Evolutionary conservation across 257 asterid genomes (phyloP).

Genomic region (Scutellaria barbata): DNA sequence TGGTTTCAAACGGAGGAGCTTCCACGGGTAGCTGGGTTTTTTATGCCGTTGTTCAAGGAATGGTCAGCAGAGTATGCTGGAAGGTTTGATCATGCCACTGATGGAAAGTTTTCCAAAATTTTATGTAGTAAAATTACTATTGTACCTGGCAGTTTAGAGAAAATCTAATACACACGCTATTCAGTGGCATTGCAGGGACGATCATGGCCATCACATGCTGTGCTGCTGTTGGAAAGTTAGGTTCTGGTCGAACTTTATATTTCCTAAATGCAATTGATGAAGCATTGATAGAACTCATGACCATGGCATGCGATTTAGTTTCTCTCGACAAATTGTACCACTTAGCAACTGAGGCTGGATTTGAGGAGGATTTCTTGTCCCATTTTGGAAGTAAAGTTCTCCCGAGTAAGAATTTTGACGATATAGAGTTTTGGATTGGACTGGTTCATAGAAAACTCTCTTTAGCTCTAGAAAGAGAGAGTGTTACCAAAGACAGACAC

Average conservation of each 20-base stretch:
- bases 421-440: slow-evolving; percentile 77
- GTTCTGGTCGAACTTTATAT: slow-evolving; percentile 49
- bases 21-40: slow-evolving; percentile 58
- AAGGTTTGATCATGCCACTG: slow-evolving; percentile 50
- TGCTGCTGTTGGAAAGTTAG: slow-evolving; percentile 62
- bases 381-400: slow-evolving; percentile 73
- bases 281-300: slow-evolving; percentile 64
- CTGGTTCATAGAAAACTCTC: slow-evolving; percentile 68
- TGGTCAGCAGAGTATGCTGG: slow-evolving; percentile 89
- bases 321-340: slow-evolving; percentile 64
- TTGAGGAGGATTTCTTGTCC: slow-evolving; percentile 65
- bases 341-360: slow-evolving; percentile 82
- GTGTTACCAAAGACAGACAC: slow-evolving; percentile 53
- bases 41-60: slow-evolving; percentile 76
- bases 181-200: slow-evolving; percentile 93
- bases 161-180: slow-evolving; percentile 42
- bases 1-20: slow-evolving; percentile 76
- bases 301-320: slow-evolving; percentile 51
- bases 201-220: slow-evolving; percentile 73
- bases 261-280: slow-evolving; percentile 46
- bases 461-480: slow-evolving; percentile 68
- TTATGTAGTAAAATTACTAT: too few species aligned
- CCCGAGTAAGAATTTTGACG: slow-evolving; percentile 60
- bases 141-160: slow-evolving; percentile 24
- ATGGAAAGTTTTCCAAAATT: slow-evolving; percentile 1